Percentiles rank a stretch among this genome's conserved stretches.
These are phyloP conservation scores for Akanthomyces lecanii DNA, from an alignment of 2,329 filamentous ascomycete genomes.

Conservation along the genomic window DNA sequence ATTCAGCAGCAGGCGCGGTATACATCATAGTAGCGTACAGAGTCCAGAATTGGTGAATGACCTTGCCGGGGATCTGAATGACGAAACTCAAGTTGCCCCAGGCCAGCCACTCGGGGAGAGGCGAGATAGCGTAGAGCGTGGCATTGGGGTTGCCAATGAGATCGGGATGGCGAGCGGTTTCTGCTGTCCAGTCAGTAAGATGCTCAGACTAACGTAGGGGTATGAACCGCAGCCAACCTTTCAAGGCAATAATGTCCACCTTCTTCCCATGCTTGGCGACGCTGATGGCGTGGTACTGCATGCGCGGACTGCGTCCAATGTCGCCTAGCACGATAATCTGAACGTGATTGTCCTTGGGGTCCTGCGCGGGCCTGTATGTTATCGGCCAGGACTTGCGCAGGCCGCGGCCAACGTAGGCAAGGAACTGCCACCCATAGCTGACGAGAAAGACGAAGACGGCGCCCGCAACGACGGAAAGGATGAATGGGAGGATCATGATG, in stretches of 20 bases:
- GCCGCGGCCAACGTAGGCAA: slow-evolving; percentile 23
- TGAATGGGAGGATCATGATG: slow-evolving; percentile 24
- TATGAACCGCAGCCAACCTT: slow-evolving; percentile 49
- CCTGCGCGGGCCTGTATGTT: slow-evolving; percentile 32
- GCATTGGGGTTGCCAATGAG: slow-evolving; percentile 66
- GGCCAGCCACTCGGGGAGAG: slow-evolving; percentile 63
- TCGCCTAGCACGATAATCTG: slow-evolving; percentile 92
- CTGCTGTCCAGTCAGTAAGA: slow-evolving; percentile 35
- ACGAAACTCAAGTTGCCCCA: slow-evolving; percentile 72
- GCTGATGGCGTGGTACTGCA: slow-evolving; percentile 97
- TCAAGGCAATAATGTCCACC: slow-evolving; percentile 85
- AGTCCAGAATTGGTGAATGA: slow-evolving; percentile 72
- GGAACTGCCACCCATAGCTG: slow-evolving; percentile 22
- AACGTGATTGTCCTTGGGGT: slow-evolving; percentile 43
- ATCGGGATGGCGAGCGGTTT: slow-evolving; percentile 77
- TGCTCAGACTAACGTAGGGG: background rate
- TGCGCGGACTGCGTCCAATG: slow-evolving; percentile 90
- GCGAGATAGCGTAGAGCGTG: slow-evolving; percentile 63
- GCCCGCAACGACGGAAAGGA: slow-evolving; percentile 34
- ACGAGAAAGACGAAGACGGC: slow-evolving; percentile 31
- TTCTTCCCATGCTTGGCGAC: slow-evolving; percentile 75
- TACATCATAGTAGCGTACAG: slow-evolving; percentile 73
- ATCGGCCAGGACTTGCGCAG: slow-evolving; percentile 30
- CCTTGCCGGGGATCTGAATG: slow-evolving; percentile 75
- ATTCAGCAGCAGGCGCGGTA: slow-evolving; percentile 66